Evolutionary conservation across 441 rosid genomes (phyloP).

Genomic region (Euphorbia celastroides): DNA sequence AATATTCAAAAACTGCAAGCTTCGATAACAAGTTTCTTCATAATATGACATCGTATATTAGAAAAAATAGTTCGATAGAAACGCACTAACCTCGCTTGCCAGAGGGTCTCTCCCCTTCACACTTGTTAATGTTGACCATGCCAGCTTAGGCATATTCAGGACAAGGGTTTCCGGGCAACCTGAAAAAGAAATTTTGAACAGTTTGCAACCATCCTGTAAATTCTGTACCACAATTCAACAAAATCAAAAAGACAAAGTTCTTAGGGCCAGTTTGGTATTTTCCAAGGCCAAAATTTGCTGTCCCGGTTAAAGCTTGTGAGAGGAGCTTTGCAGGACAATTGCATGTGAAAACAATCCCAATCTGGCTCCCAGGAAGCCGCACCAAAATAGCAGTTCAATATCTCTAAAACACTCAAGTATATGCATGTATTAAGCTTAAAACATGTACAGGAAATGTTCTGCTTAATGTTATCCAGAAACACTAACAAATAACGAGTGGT

Average conservation of each 20-base stretch:
- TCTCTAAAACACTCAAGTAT: background rate
- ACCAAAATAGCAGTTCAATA: background rate
- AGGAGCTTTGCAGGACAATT: no score
- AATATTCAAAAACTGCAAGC: background rate
- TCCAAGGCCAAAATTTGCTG: no score
- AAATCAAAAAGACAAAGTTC: background rate
- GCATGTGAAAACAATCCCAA: no score
- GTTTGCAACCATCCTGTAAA: constrained; percentile 1
- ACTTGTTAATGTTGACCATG: constrained; percentile 64
- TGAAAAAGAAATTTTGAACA: constrained; percentile 19
- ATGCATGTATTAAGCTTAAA: background rate
- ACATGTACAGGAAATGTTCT: background rate
- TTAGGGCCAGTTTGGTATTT: no score
- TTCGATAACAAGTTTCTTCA: background rate
- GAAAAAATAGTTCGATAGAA: background rate
- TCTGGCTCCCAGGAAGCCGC: no score
- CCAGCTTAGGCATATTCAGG: constrained; percentile 82
- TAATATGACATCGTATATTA: constrained; percentile 1
- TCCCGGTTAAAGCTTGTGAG: no score
- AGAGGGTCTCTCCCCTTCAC: constrained; percentile 89
- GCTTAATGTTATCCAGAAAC: background rate
- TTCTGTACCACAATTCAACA: background rate
- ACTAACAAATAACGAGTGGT: background rate
- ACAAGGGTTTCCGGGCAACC: constrained; percentile 85
- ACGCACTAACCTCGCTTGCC: constrained; percentile 79